These are phyloP conservation scores for Chlamydomonas incerta DNA, from an alignment of 139 green algal genomes.

Conservation along the genomic window DNA sequence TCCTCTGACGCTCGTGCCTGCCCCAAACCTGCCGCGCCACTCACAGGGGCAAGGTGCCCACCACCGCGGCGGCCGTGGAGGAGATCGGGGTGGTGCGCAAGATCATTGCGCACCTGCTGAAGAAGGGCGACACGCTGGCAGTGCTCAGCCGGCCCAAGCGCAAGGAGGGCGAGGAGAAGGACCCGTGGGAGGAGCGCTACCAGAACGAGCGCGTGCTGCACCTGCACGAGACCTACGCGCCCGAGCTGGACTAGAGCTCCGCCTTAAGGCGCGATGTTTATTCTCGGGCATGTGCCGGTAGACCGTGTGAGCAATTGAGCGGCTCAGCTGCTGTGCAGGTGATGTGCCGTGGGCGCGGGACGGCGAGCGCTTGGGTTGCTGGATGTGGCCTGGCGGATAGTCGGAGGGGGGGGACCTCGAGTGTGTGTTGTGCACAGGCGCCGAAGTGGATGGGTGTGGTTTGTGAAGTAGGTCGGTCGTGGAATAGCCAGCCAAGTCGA, in stretches of 20 bases:
- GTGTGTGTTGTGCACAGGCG: too few species aligned
- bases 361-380: too few species aligned
- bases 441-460: too few species aligned
- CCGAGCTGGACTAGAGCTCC: constrained; percentile 39
- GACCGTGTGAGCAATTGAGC: too few species aligned
- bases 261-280: background rate
- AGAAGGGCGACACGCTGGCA: constrained; percentile 74
- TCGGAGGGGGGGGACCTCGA: too few species aligned
- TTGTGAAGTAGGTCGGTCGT: too few species aligned
- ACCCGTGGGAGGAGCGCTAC: constrained; percentile 65
- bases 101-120: constrained; percentile 85
- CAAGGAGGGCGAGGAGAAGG: constrained; percentile 63
- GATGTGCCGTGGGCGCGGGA: too few species aligned
- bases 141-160: constrained; percentile 69
- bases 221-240: constrained; percentile 84
- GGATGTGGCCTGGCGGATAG: too few species aligned
- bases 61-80: constrained; percentile 45
- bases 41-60: constrained; percentile 52
- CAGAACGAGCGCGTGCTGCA: constrained; percentile 79
- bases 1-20: too few species aligned
- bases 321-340: too few species aligned
- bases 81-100: constrained; percentile 66
- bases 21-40: background rate
- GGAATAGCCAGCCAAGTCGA: too few species aligned
- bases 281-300: too few species aligned